Evolutionary conservation across 2,329 filamentous ascomycete species (phyloP), one percentile per base, ranked within the genome.

Genomic region (Trichoderma sp.): DNA sequence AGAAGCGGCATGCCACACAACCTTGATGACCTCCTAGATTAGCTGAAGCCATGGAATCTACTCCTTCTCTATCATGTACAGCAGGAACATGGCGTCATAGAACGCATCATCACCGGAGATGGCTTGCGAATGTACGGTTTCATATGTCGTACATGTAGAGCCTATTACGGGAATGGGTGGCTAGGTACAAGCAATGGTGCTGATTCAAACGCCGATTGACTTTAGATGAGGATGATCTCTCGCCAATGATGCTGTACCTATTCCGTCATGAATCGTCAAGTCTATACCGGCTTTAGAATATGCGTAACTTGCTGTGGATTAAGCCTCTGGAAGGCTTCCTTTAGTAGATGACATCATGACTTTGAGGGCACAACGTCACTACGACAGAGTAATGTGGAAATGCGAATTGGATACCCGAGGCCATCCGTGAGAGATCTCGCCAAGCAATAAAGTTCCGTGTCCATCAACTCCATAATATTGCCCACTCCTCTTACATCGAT

Each of bases 41-140:
- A 64, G 53, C 59, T 58, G 35, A 50, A 17, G 19, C 59, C 59
- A 50, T 64, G 67, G 52, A 34, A 64, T 68, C 58, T 32, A 58
- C 34, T 48, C 25, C 13, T 68, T 57, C 52, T 22, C 27, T 35
- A 68, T 60, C 67, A 54, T 56, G 45, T 67, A 63, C 66, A 68
- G 48, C 63, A 66, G 48, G 56, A 67, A 66, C 61, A 67, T 68
- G 67, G 61, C 67, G 67, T 69, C 67, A 63, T 67, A 34, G 67
- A 67, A 35, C 56, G 39, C 37, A 50, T 67, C 34, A 34, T 37
- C 37, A 13, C 9, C 57, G 10, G n/a, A 35, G 17, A 29, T 32
- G 53, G 35, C 64, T 52, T 61, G 42, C 61, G 34, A 52, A 34
- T 61, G 27, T 15, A 25, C 45, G 42, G 17, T n/a, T 39, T 9